These are phyloP conservation scores for Talaromyces borbonicus DNA, from an alignment of 495 filamentous ascomycete genomes.

Conservation along the genomic window DNA sequence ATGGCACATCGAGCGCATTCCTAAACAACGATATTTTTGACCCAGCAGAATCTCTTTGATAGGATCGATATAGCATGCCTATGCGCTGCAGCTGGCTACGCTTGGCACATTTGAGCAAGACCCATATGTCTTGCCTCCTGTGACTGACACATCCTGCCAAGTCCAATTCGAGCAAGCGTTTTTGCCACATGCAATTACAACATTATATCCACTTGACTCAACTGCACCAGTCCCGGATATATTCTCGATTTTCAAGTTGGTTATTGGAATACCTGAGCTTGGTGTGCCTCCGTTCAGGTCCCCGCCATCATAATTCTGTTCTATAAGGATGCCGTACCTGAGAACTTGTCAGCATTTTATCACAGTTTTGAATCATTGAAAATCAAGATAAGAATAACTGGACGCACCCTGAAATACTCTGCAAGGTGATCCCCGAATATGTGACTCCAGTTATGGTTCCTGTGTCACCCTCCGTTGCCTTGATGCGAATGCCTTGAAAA, in stretches of 20 bases:
- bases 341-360: constrained; percentile 8
- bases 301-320: constrained; percentile 55
- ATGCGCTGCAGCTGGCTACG: constrained; percentile 13
- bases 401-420: constrained; percentile 15
- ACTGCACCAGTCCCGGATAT: constrained; percentile 37
- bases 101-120: constrained; percentile 34
- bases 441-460: constrained; percentile 16
- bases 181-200: constrained; percentile 42
- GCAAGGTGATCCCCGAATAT: constrained; percentile 17
- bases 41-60: not conserved
- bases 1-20: too few species aligned
- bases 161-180: constrained; percentile 32
- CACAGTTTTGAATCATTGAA: not conserved
- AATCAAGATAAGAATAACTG: not conserved
- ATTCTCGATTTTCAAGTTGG: constrained; percentile 34
- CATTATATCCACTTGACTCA: constrained; percentile 24
- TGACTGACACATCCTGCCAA: constrained; percentile 35
- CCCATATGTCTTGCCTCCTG: constrained; percentile 34
- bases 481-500: constrained; percentile 20
- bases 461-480: constrained; percentile 16
- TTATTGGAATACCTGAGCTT: constrained; percentile 49
- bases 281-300: constrained; percentile 37
- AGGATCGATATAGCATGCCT: too few species aligned
- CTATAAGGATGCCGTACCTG: constrained; percentile 49
- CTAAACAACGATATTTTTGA: too few species aligned